Conservation (phyloP, 768 basidiomycete genomes). For the Jaapia argillacea region DNA sequence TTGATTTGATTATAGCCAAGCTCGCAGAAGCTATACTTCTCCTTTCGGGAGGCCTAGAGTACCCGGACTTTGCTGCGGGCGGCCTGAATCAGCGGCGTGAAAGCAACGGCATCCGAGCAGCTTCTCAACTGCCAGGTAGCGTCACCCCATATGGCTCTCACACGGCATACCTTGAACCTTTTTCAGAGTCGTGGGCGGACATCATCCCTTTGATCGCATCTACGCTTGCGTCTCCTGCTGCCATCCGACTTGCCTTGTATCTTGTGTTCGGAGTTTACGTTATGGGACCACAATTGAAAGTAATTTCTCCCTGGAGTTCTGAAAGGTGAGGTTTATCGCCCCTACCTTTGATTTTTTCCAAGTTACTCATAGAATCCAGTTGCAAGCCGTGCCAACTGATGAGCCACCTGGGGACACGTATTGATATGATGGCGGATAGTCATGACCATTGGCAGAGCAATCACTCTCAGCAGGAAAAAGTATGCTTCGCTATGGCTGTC, state of each 20-base stretch:
- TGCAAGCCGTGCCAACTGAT: not conserved
- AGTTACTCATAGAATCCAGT: not conserved
- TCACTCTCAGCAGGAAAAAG: conserved; percentile 4
- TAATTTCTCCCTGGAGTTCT: not conserved
- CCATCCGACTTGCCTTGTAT: conserved; percentile 46
- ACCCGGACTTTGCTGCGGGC: conserved; percentile 8
- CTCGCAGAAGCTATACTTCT: conserved; percentile 29
- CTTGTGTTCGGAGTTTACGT: conserved; percentile 48
- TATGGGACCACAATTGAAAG: conserved; percentile 32
- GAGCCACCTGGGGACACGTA: not conserved
- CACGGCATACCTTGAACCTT: not conserved
- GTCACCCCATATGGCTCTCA: not conserved
- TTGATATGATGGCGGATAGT: not conserved
- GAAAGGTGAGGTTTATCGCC: not conserved
- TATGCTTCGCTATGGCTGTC: conserved; percentile 10
- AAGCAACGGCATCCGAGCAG: conserved; percentile 45
- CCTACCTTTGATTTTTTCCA: not conserved
- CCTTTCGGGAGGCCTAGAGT: conserved; percentile 16
- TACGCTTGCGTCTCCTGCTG: conserved; percentile 43
- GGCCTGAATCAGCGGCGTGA: conserved; percentile 31
- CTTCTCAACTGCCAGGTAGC: conserved; percentile 60
- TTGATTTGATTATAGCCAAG: conserved; percentile 48
- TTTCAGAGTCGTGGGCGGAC: conserved; percentile 43
- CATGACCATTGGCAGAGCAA: not conserved
- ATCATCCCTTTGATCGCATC: conserved; percentile 37